Percentiles rank a stretch among this genome's conserved stretches.
Conservation (phyloP, 2,329 filamentous ascomycete genomes). For the Colletotrichum tropicicola region DNA sequence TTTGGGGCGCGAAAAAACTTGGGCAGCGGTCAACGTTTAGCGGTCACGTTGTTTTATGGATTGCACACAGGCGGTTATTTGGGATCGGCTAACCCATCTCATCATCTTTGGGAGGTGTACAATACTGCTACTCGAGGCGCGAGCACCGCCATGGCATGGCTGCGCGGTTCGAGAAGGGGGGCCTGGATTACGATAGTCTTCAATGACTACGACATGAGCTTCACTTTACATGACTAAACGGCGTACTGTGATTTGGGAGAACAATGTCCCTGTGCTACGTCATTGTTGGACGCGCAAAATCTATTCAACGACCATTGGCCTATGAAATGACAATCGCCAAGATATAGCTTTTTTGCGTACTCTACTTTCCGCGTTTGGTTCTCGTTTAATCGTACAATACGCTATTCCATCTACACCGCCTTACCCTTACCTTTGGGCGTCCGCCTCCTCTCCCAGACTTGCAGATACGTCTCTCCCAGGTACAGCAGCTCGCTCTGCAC, state of each 20-base stretch:
- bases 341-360: no score
- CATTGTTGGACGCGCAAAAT: no score
- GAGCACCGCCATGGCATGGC: slow-evolving; percentile 3
- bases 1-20: slow-evolving; percentile 8
- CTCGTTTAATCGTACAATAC: slow-evolving; percentile 5
- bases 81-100: slow-evolving; percentile 26
- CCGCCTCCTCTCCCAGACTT: slow-evolving; percentile 92
- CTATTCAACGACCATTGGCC: neutral
- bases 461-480: slow-evolving; percentile 92
- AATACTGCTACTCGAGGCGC: slow-evolving; percentile 19
- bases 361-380: neutral
- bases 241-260: no score
- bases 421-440: slow-evolving; percentile 53
- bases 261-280: no score
- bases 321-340: neutral
- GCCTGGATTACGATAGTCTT: slow-evolving; percentile 18
- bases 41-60: slow-evolving; percentile 30
- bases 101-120: slow-evolving; percentile 26
- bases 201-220: slow-evolving; percentile 29
- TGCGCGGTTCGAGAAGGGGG: slow-evolving; percentile 5
- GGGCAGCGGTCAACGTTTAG: slow-evolving; percentile 29
- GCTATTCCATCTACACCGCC: slow-evolving; percentile 25
- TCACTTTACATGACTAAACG: neutral
- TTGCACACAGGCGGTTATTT: slow-evolving; percentile 21
- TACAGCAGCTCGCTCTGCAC: slow-evolving; percentile 90